These are phyloP conservation scores for Rhinocladiella mackenziei DNA, from an alignment of 2,329 filamentous ascomycete genomes.

Conservation along the genomic window DNA sequence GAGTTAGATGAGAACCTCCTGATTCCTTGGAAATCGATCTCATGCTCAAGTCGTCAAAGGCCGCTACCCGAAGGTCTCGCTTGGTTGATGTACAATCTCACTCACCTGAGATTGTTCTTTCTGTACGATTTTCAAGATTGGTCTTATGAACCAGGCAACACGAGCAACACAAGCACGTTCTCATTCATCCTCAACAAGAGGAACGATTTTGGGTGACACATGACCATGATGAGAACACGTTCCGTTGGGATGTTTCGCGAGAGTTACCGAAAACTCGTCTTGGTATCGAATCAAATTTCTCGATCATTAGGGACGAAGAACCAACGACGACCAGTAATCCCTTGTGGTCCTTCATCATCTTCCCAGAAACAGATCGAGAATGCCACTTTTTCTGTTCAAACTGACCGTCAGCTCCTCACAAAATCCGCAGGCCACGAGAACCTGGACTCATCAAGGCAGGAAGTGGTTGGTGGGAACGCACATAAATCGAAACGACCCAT, in stretches of 20 bases:
- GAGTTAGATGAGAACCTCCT: constrained; percentile 1
- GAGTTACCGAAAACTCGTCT: constrained; percentile 6
- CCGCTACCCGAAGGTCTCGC: constrained; percentile 4
- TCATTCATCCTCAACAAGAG: constrained; percentile 4
- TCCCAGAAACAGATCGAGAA: constrained; percentile 9
- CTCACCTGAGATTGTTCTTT: background rate
- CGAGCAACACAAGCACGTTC: constrained; percentile 1
- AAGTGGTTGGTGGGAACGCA: constrained; percentile 9
- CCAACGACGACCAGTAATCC: constrained; percentile 10
- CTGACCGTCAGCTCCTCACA: constrained; percentile 1
- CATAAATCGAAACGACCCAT: constrained; percentile 15
- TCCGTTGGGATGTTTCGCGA: constrained; percentile 2
- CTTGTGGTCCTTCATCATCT: constrained; percentile 20
- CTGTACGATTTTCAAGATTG: background rate
- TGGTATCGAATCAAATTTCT: constrained; percentile 17
- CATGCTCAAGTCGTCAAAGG: background rate
- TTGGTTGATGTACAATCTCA: background rate
- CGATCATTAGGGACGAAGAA: background rate
- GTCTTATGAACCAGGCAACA: background rate
- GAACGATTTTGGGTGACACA: background rate
- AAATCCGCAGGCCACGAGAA: constrained; percentile 5
- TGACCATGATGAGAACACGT: background rate
- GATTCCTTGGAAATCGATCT: constrained; percentile 1
- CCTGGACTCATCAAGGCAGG: constrained; percentile 1
- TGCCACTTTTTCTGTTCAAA: constrained; percentile 1